A percentile compares a stretch with the other conserved stretches of the same genome.
phyloP scores from a whole-genome alignment of 345 rosid species.

The Salix viminalis region DNA sequence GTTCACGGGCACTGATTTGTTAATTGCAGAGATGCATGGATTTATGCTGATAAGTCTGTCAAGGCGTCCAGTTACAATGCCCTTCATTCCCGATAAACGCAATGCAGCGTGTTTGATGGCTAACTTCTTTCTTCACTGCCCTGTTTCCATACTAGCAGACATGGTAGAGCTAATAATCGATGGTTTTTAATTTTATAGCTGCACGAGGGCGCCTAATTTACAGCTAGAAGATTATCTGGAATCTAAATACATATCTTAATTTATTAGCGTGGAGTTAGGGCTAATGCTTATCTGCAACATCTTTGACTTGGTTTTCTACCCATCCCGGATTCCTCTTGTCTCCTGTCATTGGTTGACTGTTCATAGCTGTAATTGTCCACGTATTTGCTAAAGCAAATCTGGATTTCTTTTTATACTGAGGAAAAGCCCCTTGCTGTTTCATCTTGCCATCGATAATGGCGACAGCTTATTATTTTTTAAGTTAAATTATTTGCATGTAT shows the following conservation, averaged over 20 bases:
- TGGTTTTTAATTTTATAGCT: neutral
- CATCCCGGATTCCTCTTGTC: slow-evolving; percentile 3
- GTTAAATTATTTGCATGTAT: neutral
- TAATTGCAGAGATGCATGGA: neutral
- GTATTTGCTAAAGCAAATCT: neutral
- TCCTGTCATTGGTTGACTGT: neutral
- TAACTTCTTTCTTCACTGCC: slow-evolving; percentile 11
- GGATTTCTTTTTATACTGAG: neutral
- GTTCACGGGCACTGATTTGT: slow-evolving; percentile 8
- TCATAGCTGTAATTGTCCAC: neutral
- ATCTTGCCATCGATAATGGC: neutral
- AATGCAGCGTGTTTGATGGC: slow-evolving; percentile 22
- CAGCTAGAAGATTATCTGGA: too few relatives aligned
- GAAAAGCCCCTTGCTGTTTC: neutral
- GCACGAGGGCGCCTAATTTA: neutral
- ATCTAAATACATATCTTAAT: too few relatives aligned
- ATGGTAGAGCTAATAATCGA: neutral
- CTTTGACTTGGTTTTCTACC: neutral
- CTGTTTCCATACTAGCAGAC: slow-evolving; percentile 13
- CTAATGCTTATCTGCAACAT: neutral
- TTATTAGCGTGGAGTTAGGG: neutral
- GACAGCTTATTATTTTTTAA: neutral
- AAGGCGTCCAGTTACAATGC: slow-evolving; percentile 31
- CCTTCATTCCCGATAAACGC: slow-evolving; percentile 24
- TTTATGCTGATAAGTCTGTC: neutral